Base-by-base conservation (phyloP, 371 early-diverging fungal species). In the Basidiobolus heterosporus region DNA sequence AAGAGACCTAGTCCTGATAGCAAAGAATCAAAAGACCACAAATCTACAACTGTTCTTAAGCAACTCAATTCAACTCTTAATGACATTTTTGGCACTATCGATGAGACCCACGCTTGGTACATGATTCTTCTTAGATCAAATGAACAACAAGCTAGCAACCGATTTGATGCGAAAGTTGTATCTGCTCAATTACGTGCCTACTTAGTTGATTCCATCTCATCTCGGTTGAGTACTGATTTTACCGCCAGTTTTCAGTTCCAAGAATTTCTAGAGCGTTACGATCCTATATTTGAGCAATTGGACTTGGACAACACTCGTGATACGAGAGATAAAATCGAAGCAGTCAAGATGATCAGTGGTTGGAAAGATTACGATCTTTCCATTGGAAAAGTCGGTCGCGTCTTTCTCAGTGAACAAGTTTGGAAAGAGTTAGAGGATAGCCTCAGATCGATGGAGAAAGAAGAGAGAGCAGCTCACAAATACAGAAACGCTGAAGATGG, bases 51-150 rank as follows among this genome's bases (percentile, higher is more conserved):
- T 1, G 75, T 78, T 38, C 53, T 78, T 40, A 72, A 74, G 39
- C 80, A 85, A 38, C 58, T 87, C 7, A 68, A 71, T 52, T 61
- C 61, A 44, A 76, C 82, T 0, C 53, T 86, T 1, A 70, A 74
- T 20, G 81, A 85, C 50, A 52, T 88, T 11, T 69, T 78, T 38
- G 65, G 64, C 17, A 75, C 83, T 2, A 72, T 83, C 49, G 61
- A 69, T 14, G 84, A 84, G 48, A 87, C 92, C 3, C 73, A 79
- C 42, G 64, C 84, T 14, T 93, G 91, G 82, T 78, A 81, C 51
- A 65, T 91, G 37, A 67, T 86, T 57, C 86, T 85, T 60, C 61
- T 95, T 41, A 66, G 75, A 36, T 82, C 85, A 8, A 79, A 84
- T 46, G 84, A 82, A 54, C 61, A 68, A 13, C 74, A 75, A 50